Conservation (phyloP, 108 stramenopile species). For the Fragilaria radians region DNA sequence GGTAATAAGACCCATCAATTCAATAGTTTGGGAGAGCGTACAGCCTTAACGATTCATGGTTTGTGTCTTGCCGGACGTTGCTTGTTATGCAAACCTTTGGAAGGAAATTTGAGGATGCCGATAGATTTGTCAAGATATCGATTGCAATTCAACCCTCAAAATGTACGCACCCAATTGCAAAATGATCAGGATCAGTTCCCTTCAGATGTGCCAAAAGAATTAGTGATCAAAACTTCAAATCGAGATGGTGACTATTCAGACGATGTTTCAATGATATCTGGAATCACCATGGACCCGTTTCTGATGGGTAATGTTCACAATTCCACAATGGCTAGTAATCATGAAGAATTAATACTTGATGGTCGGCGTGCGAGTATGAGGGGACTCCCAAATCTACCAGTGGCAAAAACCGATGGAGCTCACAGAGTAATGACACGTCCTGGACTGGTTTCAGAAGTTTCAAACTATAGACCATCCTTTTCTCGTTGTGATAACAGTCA, state of each 20-base stretch:
- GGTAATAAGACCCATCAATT: conserved; percentile 24
- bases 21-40: conserved; percentile 23
- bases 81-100: conserved; percentile 30
- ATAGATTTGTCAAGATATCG: no score
- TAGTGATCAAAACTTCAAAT: no score
- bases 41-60: conserved; percentile 27
- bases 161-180: no score
- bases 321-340: neutral
- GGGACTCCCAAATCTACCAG: neutral
- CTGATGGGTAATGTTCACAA: conserved; percentile 13
- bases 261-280: conserved; percentile 17
- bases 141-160: no score
- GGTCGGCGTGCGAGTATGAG: neutral
- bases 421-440: neutral
- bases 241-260: conserved; percentile 1
- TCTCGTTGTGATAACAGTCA: no score
- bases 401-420: neutral
- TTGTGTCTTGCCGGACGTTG: conserved; percentile 22
- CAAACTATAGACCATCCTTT: no score
- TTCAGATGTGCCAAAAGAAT: no score
- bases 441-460: neutral
- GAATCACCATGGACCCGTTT: conserved; percentile 25
- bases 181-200: no score
- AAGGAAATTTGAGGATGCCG: conserved; percentile 11
- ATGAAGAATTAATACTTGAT: conserved; percentile 3